A percentile compares a stretch with the other conserved stretches of the same genome.
These are phyloP conservation scores for Gynochthodes officinalis DNA, from an alignment of 257 asterid species.

Conservation along the genomic window DNA sequence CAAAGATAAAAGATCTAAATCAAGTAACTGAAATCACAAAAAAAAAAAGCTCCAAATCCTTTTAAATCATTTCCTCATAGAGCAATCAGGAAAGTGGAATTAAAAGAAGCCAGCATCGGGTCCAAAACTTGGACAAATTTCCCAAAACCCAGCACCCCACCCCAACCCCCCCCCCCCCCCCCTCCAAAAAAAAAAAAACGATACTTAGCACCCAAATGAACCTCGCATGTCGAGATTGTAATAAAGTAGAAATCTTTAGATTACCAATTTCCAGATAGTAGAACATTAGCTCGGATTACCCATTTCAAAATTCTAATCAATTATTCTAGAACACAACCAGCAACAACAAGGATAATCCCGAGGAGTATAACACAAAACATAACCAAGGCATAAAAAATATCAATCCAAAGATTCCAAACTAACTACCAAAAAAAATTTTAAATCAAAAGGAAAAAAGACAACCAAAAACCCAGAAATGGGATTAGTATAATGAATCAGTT, in stretches of 20 bases:
- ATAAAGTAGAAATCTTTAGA: not conserved
- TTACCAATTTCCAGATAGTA: not conserved
- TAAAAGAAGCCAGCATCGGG: not conserved
- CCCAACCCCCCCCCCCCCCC: too few species aligned
- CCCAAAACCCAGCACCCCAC: too few species aligned
- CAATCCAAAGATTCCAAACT: not conserved
- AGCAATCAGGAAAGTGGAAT: not conserved
- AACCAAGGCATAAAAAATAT: not conserved
- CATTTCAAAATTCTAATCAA: not conserved
- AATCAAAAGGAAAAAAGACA: not conserved
- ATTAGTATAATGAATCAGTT: not conserved
- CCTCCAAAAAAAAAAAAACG: too few species aligned
- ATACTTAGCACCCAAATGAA: too few species aligned
- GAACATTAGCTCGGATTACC: not conserved
- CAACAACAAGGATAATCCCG: not conserved
- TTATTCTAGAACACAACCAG: not conserved
- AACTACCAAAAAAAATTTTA: not conserved
- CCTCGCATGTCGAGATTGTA: too few species aligned
- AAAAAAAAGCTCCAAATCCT: not conserved
- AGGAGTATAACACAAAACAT: not conserved
- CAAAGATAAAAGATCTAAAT: not conserved
- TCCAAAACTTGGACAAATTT: not conserved
- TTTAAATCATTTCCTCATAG: not conserved
- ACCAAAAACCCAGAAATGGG: not conserved
- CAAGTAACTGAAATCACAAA: not conserved